Evolutionary conservation across 345 rosid genomes (phyloP).

Genomic region (Draba incana): DNA sequence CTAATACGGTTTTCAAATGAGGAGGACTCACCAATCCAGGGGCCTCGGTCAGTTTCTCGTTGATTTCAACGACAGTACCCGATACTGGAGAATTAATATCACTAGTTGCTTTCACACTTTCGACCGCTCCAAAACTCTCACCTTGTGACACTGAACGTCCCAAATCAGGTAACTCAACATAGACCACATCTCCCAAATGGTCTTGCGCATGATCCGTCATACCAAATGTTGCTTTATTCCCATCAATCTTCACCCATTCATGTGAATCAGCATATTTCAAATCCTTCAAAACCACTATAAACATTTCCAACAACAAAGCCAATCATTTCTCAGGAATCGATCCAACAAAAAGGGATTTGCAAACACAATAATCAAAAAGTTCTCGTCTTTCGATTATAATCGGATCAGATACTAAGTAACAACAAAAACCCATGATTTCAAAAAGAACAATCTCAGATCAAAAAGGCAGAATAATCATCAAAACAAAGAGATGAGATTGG

Average conservation of each 20-base stretch:
- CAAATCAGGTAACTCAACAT: slow-evolving; percentile 84
- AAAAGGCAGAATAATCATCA: neutral
- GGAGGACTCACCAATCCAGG: slow-evolving; percentile 95
- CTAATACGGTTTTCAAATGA: no score
- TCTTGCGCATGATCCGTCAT: slow-evolving; percentile 98
- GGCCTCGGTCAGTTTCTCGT: slow-evolving; percentile 57
- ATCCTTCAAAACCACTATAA: slow-evolving; percentile 66
- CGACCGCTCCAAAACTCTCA: slow-evolving; percentile 87
- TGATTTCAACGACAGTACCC: slow-evolving; percentile 79
- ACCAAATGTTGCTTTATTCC: slow-evolving; percentile 75
- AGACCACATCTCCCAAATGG: slow-evolving; percentile 97
- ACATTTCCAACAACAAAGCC: slow-evolving; percentile 7
- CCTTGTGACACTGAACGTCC: slow-evolving; percentile 72
- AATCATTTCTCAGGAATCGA: neutral
- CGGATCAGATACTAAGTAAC: neutral
- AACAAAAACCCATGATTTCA: neutral
- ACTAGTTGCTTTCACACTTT: slow-evolving; percentile 98
- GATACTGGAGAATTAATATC: slow-evolving; percentile 92
- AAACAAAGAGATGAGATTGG: neutral
- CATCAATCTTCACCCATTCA: slow-evolving; percentile 93
- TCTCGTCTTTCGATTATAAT: neutral
- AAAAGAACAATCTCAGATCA: slow-evolving; percentile 34
- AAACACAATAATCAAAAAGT: slow-evolving; percentile 4
- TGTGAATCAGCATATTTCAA: slow-evolving; percentile 86
- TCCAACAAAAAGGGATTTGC: slow-evolving; percentile 5